Evolutionary conservation across 2,329 filamentous ascomycete species (phyloP), one percentile per base, ranked within the genome.

Genomic region (Cryoendolithus antarcticus): DNA sequence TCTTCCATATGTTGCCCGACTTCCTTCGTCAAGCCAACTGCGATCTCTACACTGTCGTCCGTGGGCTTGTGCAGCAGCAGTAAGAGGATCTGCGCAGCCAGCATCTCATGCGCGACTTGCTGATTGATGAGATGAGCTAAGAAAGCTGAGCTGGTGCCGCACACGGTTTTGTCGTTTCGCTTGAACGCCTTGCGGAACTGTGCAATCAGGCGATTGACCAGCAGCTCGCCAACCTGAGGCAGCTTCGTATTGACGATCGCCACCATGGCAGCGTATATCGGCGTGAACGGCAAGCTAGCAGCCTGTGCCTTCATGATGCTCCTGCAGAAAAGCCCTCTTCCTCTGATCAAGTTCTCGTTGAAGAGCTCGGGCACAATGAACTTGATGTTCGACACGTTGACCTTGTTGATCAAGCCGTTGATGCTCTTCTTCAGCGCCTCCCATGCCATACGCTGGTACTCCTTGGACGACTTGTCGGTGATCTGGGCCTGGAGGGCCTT

Each of bases 361-460:
- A 98, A 98, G 34, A 98, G 71, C 64, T 98, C 91, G 1, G 89
- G 89, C 19, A 96, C 86, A 46, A 98, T 95, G 57, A 83, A 75
- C 64, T 98, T 96, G 72, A 98, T 96, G 62, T 98, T 98, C 29
- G 83, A 85, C 40, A 89, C 84, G 63, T 96, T 96, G 69, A 95
- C 83, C 69, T 98, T 98, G 73, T 98, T 98, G 72, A 98, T 94
- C 48, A 98, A 67, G 52, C 91, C 91, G 59, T 98, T 96, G 65
- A 98, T 94, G 36, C 84, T 91, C 70, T 98, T 98, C 69, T 98
- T 98, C 56, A 98, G 69, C 9, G 89, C 89, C 63, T 98, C 91
- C 91, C 91, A 98, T 7, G 88, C 86, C 85, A 98, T 93, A 53
- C 91, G 84, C 72, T 96, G 91, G 59, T 94, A 96, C 65, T 96